Evolutionary conservation across 1,284 basidiomycete genomes (phyloP).

Genomic region (Heliocybe sulcata): DNA sequence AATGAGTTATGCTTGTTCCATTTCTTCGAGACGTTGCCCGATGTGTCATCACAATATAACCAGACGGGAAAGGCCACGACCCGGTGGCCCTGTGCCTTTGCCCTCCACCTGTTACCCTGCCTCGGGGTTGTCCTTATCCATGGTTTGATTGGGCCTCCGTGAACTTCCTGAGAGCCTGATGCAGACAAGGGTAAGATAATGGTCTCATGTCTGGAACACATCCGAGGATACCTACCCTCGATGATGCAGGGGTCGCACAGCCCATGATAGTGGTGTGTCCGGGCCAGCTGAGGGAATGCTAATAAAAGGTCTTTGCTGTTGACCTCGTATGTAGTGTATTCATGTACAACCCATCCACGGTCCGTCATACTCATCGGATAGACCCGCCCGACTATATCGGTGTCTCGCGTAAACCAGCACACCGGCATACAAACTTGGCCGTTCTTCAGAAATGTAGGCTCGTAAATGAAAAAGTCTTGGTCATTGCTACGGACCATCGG

Average conservation of each 20-base stretch:
- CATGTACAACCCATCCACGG: not conserved
- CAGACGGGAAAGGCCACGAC: conserved; percentile 17
- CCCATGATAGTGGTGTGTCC: not conserved
- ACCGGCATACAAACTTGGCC: conserved; percentile 17
- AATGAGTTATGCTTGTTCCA: conserved; percentile 38
- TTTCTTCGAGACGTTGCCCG: conserved; percentile 34
- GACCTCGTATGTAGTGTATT: too few relatives aligned
- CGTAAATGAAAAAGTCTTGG: conserved; percentile 23
- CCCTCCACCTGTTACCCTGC: conserved; percentile 13
- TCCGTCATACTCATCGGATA: too few relatives aligned
- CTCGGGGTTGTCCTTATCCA: conserved; percentile 1
- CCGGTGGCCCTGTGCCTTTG: conserved; percentile 10
- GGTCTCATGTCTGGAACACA: too few relatives aligned
- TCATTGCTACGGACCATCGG: conserved; percentile 20
- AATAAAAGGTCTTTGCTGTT: too few relatives aligned
- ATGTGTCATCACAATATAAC: conserved; percentile 37
- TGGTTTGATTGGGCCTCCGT: not conserved
- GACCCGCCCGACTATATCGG: too few relatives aligned
- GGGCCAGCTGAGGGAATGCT: not conserved
- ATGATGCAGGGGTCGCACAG: not conserved
- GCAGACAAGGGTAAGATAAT: too few relatives aligned
- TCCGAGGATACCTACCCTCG: too few relatives aligned
- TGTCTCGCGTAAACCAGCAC: conserved; percentile 21
- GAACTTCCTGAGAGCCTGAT: too few relatives aligned
- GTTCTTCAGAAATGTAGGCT: conserved; percentile 18